phyloP scores from a whole-genome alignment of 1,139 yeast species.

The Debaryomyces nepalensis region DNA sequence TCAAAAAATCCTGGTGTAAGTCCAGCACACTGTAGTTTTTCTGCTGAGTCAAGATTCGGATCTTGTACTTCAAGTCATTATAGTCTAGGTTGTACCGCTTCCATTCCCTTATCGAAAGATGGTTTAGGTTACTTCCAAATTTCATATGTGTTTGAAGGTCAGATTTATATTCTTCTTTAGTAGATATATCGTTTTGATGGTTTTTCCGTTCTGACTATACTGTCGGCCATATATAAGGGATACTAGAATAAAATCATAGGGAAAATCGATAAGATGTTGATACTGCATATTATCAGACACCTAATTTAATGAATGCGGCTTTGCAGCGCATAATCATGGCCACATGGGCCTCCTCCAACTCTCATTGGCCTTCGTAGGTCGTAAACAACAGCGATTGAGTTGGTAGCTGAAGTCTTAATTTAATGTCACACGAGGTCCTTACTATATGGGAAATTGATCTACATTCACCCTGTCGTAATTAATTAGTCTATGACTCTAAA shows the following conservation, averaged over 20 bases:
- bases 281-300: not conserved
- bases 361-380: not conserved
- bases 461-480: not conserved
- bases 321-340: not conserved
- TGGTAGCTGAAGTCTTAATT: not conserved
- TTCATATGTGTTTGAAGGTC: conserved; percentile 55
- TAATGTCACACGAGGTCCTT: conserved; percentile 1
- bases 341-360: conserved; percentile 3
- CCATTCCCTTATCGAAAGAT: conserved; percentile 89
- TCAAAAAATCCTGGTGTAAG: conserved; percentile 40
- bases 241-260: not conserved
- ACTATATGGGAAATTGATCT: no score
- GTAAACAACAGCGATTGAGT: no score
- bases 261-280: not conserved
- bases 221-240: not conserved
- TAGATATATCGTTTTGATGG: not conserved
- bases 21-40: conserved; percentile 20
- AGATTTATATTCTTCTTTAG: not conserved
- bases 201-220: no score
- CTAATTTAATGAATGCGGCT: not conserved
- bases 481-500: not conserved
- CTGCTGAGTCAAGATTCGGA: conserved; percentile 39
- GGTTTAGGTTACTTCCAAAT: conserved; percentile 77
- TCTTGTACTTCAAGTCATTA: conserved; percentile 68
- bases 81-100: conserved; percentile 80